phyloP scores from a whole-genome alignment of 2,329 filamentous ascomycete genomes.

The Lithohypha guttulata region DNA sequence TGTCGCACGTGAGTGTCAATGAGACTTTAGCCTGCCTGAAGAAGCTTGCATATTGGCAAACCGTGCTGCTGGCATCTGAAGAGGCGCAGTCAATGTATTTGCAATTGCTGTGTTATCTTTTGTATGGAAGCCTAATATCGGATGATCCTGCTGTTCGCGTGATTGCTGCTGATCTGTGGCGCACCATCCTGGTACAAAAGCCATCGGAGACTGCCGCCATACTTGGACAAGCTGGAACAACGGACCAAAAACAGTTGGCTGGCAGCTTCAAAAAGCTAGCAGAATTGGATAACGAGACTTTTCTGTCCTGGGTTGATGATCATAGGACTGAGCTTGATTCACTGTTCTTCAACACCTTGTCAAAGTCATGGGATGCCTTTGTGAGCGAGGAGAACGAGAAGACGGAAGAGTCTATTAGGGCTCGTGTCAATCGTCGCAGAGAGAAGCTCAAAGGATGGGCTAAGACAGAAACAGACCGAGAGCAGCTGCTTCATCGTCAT shows the following conservation, averaged over 20 bases:
- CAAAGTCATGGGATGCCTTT: constrained; percentile 79
- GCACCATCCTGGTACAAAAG: constrained; percentile 89
- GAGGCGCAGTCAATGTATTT: constrained; percentile 72
- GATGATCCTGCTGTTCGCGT: constrained; percentile 55
- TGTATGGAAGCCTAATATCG: constrained; percentile 81
- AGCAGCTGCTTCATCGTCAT: constrained; percentile 68
- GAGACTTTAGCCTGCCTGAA: constrained; percentile 64
- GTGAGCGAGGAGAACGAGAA: constrained; percentile 70
- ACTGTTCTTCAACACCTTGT: constrained; percentile 72
- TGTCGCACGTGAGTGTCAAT: constrained; percentile 70
- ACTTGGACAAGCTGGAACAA: constrained; percentile 58
- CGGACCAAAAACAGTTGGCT: constrained; percentile 60
- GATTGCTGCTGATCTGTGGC: constrained; percentile 72
- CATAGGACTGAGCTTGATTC: constrained; percentile 67
- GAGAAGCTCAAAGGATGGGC: constrained; percentile 78
- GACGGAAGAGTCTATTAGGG: constrained; percentile 63
- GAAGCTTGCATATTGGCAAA: constrained; percentile 92
- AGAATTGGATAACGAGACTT: constrained; percentile 79
- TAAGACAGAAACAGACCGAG: constrained; percentile 53
- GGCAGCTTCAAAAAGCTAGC: constrained; percentile 73
- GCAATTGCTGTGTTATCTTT: constrained; percentile 78
- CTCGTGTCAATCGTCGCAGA: constrained; percentile 60
- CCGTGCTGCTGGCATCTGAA: constrained; percentile 69
- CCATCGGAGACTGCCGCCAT: constrained; percentile 68
- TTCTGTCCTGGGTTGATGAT: constrained; percentile 77